These are phyloP conservation scores for Starmerella bombicola DNA, from an alignment of 805 yeast species.

Conservation along the genomic window DNA sequence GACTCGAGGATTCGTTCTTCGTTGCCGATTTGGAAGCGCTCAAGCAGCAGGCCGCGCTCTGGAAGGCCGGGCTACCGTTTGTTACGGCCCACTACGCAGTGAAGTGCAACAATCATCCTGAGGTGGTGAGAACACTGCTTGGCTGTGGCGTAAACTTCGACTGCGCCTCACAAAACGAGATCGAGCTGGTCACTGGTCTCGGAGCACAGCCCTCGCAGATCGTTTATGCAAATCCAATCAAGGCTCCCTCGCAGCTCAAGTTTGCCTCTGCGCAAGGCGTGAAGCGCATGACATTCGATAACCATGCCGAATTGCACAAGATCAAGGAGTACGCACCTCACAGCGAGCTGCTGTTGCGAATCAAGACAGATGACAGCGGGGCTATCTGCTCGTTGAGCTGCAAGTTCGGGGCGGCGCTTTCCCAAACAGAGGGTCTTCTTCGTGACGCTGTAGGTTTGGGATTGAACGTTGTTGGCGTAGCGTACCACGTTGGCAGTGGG, in stretches of 20 bases:
- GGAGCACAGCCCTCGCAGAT: constrained; percentile 44
- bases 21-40: constrained; percentile 76
- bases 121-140: constrained; percentile 46
- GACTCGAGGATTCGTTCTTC: constrained; percentile 63
- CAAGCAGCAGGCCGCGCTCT: constrained; percentile 44
- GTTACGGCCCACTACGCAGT: constrained; percentile 88
- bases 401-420: constrained; percentile 73
- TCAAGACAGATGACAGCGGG: constrained; percentile 76
- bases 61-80: constrained; percentile 56
- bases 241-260: constrained; percentile 68
- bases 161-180: constrained; percentile 84
- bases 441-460: constrained; percentile 47
- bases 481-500: constrained; percentile 94
- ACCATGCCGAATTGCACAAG: constrained; percentile 70
- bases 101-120: constrained; percentile 72
- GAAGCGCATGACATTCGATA: constrained; percentile 77
- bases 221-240: constrained; percentile 90
- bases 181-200: constrained; percentile 49
- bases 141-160: constrained; percentile 67
- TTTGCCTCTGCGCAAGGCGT: constrained; percentile 49
- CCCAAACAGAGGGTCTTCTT: constrained; percentile 42
- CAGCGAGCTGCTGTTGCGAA: constrained; percentile 61
- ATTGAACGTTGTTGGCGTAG: constrained; percentile 66
- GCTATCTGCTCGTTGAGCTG: constrained; percentile 79
- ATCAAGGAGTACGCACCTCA: constrained; percentile 53